Conservation (phyloP, 2,329 filamentous ascomycete species). For the Pseudogymnoascus verrucosus region DNA sequence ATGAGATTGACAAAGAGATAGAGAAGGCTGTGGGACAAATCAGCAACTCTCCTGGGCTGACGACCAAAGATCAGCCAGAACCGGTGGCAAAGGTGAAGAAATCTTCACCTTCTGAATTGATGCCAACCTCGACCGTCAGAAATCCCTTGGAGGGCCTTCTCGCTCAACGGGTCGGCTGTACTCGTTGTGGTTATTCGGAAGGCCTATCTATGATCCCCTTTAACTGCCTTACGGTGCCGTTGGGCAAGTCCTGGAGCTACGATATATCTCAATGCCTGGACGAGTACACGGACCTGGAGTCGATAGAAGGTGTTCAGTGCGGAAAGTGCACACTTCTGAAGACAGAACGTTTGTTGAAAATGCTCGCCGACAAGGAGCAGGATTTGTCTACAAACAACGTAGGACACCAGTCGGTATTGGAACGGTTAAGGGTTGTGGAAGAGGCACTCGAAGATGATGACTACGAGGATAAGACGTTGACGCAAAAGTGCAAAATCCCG, state of each 20-base stretch:
- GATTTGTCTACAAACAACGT: conserved; percentile 8
- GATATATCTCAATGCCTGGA: conserved; percentile 73
- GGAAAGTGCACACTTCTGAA: conserved; percentile 77
- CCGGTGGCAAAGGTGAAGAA: background rate
- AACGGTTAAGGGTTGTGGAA: conserved; percentile 58
- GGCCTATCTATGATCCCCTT: conserved; percentile 87
- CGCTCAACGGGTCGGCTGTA: conserved; percentile 83
- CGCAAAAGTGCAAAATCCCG: conserved; percentile 56
- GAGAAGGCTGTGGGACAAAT: conserved; percentile 36
- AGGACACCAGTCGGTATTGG: conserved; percentile 29
- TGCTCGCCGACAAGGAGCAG: conserved; percentile 32
- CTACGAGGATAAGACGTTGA: conserved; percentile 62
- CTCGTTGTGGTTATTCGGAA: conserved; percentile 76
- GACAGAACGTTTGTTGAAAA: conserved; percentile 39
- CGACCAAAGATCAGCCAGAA: background rate
- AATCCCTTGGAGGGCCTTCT: conserved; percentile 84
- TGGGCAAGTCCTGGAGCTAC: conserved; percentile 57
- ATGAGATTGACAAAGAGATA: conserved; percentile 74
- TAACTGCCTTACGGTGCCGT: conserved; percentile 82
- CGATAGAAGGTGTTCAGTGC: conserved; percentile 85
- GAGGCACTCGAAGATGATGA: conserved; percentile 70
- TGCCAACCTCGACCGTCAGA: conserved; percentile 31
- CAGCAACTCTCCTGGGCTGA: conserved; percentile 17
- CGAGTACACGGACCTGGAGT: conserved; percentile 75
- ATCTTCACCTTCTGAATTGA: background rate